Conservation (phyloP, 352 stramenopile species). For the Phytopythium chamaehyphon region DNA sequence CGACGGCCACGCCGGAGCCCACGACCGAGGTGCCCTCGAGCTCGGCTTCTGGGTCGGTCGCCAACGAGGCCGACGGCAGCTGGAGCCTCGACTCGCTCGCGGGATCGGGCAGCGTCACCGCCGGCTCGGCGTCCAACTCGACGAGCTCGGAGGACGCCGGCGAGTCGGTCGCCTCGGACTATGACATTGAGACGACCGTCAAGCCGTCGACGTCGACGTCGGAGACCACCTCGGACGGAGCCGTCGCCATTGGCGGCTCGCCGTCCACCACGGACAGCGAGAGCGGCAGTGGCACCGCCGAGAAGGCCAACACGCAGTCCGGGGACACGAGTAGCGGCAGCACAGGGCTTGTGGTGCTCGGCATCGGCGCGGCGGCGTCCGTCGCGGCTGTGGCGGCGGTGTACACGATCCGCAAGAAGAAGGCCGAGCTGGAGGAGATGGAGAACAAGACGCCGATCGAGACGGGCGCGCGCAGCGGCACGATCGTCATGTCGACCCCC, state of each 20-base stretch:
- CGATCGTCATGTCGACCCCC: slow-evolving; percentile 49
- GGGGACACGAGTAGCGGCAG: not conserved
- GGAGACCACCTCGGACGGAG: slow-evolving; percentile 10
- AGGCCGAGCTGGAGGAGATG: slow-evolving; percentile 48
- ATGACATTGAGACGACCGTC: slow-evolving; percentile 1
- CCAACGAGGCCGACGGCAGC: slow-evolving; percentile 7
- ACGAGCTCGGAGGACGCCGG: slow-evolving; percentile 8
- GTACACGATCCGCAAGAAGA: slow-evolving; percentile 48
- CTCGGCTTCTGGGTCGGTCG: not conserved
- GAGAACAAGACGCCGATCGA: slow-evolving; percentile 49
- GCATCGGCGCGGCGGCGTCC: slow-evolving; percentile 16
- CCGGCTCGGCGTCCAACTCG: slow-evolving; percentile 3
- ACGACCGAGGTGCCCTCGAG: slow-evolving; percentile 8
- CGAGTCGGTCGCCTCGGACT: slow-evolving; percentile 3
- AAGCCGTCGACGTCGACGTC: slow-evolving; percentile 4
- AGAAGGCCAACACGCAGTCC: slow-evolving; percentile 28
- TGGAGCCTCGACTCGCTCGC: slow-evolving; percentile 11
- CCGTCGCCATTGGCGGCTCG: slow-evolving; percentile 3
- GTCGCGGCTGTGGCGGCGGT: slow-evolving; percentile 39
- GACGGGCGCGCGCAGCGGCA: slow-evolving; percentile 12
- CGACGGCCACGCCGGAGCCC: slow-evolving; percentile 1
- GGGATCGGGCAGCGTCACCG: not conserved
- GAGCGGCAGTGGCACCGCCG: slow-evolving; percentile 9
- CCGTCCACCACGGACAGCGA: slow-evolving; percentile 10
- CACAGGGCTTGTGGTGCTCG: slow-evolving; percentile 15